phyloP scores from a whole-genome alignment of 2,329 filamentous ascomycete genomes.

The Hypoxylon sp. region DNA sequence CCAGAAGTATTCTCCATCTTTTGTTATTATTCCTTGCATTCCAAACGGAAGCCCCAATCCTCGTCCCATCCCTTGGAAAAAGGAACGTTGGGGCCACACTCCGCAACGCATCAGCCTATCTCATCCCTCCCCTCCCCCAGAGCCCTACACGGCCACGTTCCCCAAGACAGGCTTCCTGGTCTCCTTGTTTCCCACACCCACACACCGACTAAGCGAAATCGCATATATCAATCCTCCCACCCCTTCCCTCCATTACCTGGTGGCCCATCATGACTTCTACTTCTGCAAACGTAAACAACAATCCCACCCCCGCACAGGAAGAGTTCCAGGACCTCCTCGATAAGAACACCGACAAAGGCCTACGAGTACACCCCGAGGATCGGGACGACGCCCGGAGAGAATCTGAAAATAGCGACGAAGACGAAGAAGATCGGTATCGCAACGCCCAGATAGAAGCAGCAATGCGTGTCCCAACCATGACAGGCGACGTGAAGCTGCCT shows the following conservation, averaged over 20 bases:
- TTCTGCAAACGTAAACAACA: conserved; percentile 46
- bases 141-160: conserved; percentile 29
- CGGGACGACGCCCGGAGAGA: conserved; percentile 59
- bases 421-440: conserved; percentile 67
- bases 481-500: conserved; percentile 68
- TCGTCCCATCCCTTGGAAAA: conserved; percentile 33
- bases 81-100: conserved; percentile 19
- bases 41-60: conserved; percentile 27
- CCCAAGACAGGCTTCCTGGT: conserved; percentile 18
- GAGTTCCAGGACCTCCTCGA: conserved; percentile 74
- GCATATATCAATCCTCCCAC: conserved; percentile 39
- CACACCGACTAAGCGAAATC: conserved; percentile 27
- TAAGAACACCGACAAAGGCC: conserved; percentile 62
- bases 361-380: conserved; percentile 70
- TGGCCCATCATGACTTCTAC: conserved; percentile 60
- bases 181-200: conserved; percentile 25
- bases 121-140: conserved; percentile 15
- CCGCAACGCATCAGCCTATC: conserved; percentile 26
- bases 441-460: conserved; percentile 70
- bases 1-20: conserved; percentile 45
- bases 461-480: conserved; percentile 73
- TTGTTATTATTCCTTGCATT: conserved; percentile 27
- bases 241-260: conserved; percentile 16
- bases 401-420: conserved; percentile 63
- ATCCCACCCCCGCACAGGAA: conserved; percentile 71